phyloP scores from a whole-genome alignment of 306 rosid species.

The Castanea mollissima region DNA sequence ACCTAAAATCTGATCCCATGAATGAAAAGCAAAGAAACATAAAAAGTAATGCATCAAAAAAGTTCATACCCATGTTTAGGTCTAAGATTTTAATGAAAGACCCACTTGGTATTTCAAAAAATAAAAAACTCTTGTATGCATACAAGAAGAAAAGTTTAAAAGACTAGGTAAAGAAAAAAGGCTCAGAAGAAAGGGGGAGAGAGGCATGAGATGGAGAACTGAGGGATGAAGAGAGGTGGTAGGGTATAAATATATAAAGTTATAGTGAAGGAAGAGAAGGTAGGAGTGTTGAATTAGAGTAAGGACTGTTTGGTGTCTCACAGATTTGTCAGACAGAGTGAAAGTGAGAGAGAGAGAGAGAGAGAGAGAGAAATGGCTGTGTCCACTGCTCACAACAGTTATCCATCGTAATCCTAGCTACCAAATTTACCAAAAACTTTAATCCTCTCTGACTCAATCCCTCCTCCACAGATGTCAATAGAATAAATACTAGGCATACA shows the following conservation, averaged over 20 bases:
- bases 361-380: neutral
- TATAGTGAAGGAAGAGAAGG: neutral
- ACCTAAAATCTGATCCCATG: constrained; percentile 4
- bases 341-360: constrained; percentile 3
- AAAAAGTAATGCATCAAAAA: neutral
- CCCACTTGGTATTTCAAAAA: neutral
- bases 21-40: neutral
- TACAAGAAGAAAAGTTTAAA: neutral
- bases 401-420: constrained; percentile 63
- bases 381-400: constrained; percentile 42
- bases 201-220: neutral
- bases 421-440: constrained; percentile 59
- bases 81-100: neutral
- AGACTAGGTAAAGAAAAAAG: neutral
- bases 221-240: neutral
- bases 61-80: neutral
- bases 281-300: neutral
- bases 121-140: neutral
- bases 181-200: neutral
- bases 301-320: constrained; percentile 2
- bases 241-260: constrained; percentile 25
- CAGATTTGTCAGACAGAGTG: constrained; percentile 2
- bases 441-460: constrained; percentile 42
- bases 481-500: constrained; percentile 18
- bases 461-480: constrained; percentile 43